Conservation (phyloP, 2,329 filamentous ascomycete species). For the Piedraia hortae region DNA sequence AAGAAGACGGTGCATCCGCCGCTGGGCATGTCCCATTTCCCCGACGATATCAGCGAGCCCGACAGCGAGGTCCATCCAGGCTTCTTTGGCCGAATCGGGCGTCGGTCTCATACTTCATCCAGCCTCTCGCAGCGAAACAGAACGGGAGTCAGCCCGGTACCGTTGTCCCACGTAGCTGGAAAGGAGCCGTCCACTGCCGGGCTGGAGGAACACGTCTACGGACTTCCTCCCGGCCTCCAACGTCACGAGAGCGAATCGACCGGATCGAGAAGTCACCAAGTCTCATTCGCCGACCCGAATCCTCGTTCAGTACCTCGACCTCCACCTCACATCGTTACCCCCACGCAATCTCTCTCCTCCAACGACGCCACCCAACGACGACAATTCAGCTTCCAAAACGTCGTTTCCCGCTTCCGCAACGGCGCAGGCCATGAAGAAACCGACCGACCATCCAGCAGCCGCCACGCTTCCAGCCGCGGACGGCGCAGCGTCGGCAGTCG, state of each 20-base stretch:
- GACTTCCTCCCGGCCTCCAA: slow-evolving; percentile 19
- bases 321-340: slow-evolving; percentile 22
- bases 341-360: slow-evolving; percentile 9
- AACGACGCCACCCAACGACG: no score
- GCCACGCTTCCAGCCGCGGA: slow-evolving; percentile 11
- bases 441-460: slow-evolving; percentile 5
- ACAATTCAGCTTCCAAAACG: slow-evolving; percentile 79
- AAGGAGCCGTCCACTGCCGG: slow-evolving; percentile 9
- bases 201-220: slow-evolving; percentile 19
- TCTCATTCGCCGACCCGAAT: slow-evolving; percentile 4
- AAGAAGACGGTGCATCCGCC: slow-evolving; percentile 39
- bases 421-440: slow-evolving; percentile 4
- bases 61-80: slow-evolving; percentile 19
- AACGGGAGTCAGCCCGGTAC: slow-evolving; percentile 9
- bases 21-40: slow-evolving; percentile 67
- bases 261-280: slow-evolving; percentile 8
- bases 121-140: slow-evolving; percentile 2
- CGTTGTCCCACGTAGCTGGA: slow-evolving; percentile 10
- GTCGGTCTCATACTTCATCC: slow-evolving; percentile 3
- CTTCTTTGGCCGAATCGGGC: slow-evolving; percentile 16
- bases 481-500: slow-evolving; percentile 11
- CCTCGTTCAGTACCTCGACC: slow-evolving; percentile 30
- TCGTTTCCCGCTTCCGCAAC: slow-evolving; percentile 34
- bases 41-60: slow-evolving; percentile 19
- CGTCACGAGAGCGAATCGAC: slow-evolving; percentile 24